Conservation (phyloP, 2,329 filamentous ascomycete genomes). For the Akanthomyces muscarius region DNA sequence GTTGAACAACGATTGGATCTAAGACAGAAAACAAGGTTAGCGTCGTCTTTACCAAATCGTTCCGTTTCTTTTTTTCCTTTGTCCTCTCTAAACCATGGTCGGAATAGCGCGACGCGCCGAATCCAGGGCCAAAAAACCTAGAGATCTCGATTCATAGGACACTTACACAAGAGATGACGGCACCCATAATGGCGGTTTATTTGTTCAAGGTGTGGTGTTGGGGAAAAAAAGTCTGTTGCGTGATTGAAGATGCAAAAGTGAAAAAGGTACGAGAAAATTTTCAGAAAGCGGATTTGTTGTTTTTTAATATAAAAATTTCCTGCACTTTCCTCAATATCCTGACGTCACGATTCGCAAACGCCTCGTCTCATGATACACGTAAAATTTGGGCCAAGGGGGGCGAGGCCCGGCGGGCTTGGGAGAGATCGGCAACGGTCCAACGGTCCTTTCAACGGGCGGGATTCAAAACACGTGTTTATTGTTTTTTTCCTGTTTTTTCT, state of each 20-base stretch:
- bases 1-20: constrained; percentile 58
- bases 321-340: constrained; percentile 8
- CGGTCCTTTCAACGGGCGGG: background rate
- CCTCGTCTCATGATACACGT: constrained; percentile 1
- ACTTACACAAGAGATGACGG: constrained; percentile 79
- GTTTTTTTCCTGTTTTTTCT: background rate
- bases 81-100: background rate
- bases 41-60: background rate
- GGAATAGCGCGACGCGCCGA: background rate
- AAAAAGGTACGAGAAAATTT: background rate
- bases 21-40: background rate
- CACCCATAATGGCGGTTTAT: constrained; percentile 59
- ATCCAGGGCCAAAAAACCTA: background rate
- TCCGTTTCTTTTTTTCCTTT: too few relatives aligned
- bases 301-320: background rate
- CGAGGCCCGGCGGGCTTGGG: too few relatives aligned
- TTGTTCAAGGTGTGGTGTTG: background rate
- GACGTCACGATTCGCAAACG: constrained; percentile 15
- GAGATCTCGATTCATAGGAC: background rate
- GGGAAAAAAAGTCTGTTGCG: background rate
- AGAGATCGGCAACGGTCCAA: constrained; percentile 2
- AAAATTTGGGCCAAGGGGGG: background rate
- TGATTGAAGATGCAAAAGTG: background rate
- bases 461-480: constrained; percentile 4
- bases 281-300: background rate